Conservation (phyloP, 192 early-diverging fungal species). For the Entophlyctis helioformis region DNA sequence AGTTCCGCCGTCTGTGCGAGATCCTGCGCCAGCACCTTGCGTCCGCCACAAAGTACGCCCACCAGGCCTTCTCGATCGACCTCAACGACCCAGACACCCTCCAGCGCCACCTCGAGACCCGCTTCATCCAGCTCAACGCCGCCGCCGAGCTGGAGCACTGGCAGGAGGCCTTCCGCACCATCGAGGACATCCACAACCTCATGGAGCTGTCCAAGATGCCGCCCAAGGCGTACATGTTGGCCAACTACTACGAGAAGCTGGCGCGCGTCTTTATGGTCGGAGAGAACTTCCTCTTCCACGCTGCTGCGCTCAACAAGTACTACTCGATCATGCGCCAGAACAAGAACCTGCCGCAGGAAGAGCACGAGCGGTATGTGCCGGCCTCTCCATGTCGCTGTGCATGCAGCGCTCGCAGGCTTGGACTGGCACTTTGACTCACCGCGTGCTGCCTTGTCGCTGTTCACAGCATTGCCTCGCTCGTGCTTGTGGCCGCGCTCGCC, state of each 20-base stretch:
- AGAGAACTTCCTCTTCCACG: slow-evolving; percentile 96
- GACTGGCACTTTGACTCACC: background rate
- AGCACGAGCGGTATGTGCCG: slow-evolving; percentile 49
- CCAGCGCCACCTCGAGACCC: slow-evolving; percentile 90
- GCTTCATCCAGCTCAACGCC: slow-evolving; percentile 91
- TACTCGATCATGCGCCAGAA: slow-evolving; percentile 55
- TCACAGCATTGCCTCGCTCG: slow-evolving; percentile 72
- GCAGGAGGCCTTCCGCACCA: slow-evolving; percentile 96
- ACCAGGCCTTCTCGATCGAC: slow-evolving; percentile 90
- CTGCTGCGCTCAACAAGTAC: slow-evolving; percentile 89
- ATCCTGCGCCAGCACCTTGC: slow-evolving; percentile 85
- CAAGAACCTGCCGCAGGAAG: slow-evolving; percentile 72
- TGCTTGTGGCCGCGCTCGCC: slow-evolving; percentile 86
- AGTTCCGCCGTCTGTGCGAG: slow-evolving; percentile 97
- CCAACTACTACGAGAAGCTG: slow-evolving; percentile 98
- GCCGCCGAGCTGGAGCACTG: slow-evolving; percentile 96
- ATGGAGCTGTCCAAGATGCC: slow-evolving; percentile 73
- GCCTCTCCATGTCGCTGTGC: too few species aligned
- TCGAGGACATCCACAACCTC: slow-evolving; percentile 95
- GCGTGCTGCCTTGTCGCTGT: background rate
- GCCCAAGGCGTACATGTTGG: slow-evolving; percentile 89
- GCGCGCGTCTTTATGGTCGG: slow-evolving; percentile 93
- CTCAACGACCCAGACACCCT: slow-evolving; percentile 92
- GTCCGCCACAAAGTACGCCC: slow-evolving; percentile 77
- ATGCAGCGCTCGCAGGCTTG: background rate